Base-by-base conservation (phyloP, 2,329 filamentous ascomycete species). In the Exophiala calicioides region DNA sequence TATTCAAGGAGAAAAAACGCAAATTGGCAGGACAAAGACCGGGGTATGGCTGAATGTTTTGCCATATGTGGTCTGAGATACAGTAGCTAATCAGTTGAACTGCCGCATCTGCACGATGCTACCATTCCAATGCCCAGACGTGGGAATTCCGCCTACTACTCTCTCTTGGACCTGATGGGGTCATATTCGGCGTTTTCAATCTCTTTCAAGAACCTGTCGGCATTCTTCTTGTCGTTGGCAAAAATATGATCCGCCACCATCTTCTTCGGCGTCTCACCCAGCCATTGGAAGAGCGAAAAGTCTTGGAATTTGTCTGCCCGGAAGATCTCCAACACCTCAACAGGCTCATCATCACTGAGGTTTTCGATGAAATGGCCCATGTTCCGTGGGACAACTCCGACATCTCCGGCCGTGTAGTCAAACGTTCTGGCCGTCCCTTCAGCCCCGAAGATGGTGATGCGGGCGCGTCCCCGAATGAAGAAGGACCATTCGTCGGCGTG, bases 301-400 rank as follows among this genome's bases (percentile, higher is more conserved):
- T 88, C 84, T 53, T 82, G 73, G 62, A 89, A 90, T 63, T 82
- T 75, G 55, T 86, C 80, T 0, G 84, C 78, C 38, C 82, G 75
- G 68, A 90, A 86, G 12, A 90, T 81, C 67, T 90, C 86, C 8
- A 90, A 70, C 65, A 90, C 85, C 62, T 88, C 82, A 2, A 90
- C 67, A 13, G 85, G 79, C 63, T 89, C 85, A 37, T 86, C 80
- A n/a, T 85, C 82, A 30, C 71, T 74, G 4, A 88, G 80, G 58
- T 90, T 90, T 74, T 91, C 86, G 43, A 91, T 85, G 62, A 88
- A 90, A 62, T 90, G 86, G 3, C 84, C 86, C 76, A 86, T 88
- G 62, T 87, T 88, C 60, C 75, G 75, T 0, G 86, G 86, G 4
- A 90, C 85, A 53, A 90, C 86, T 10, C 84, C 86, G 0, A 89